phyloP scores from a whole-genome alignment of 2,329 filamentous ascomycete species.

The Trichophyton equinum region DNA sequence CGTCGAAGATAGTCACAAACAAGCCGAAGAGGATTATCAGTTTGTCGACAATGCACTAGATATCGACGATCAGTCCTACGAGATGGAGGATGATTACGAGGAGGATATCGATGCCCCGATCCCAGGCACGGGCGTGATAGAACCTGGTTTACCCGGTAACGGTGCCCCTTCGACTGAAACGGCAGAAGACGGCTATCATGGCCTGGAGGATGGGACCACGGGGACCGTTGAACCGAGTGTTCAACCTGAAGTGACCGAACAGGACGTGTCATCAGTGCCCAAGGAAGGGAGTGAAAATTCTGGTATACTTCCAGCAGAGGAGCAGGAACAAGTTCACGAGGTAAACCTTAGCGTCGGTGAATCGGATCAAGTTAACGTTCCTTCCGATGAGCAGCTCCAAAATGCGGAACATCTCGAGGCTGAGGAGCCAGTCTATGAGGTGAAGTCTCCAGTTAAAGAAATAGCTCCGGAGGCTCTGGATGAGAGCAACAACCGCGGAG shows the following conservation, averaged over 20 bases:
- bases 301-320: background rate
- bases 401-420: background rate
- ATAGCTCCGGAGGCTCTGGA: background rate
- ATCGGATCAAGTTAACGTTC: background rate
- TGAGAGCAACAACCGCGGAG: background rate
- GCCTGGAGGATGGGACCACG: background rate
- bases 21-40: slow-evolving; percentile 18
- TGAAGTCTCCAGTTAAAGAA: background rate
- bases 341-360: background rate
- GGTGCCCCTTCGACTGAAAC: background rate
- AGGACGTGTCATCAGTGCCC: background rate
- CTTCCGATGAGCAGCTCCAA: background rate
- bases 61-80: slow-evolving; percentile 10
- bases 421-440: background rate
- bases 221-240: background rate
- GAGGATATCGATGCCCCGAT: slow-evolving; percentile 24
- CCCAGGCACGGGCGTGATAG: slow-evolving; percentile 7
- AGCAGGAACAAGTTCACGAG: background rate
- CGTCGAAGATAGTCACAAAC: background rate
- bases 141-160: background rate
- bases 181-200: background rate
- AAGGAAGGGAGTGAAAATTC: background rate
- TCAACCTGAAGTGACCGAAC: background rate
- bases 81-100: slow-evolving; percentile 31
- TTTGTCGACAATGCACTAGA: slow-evolving; percentile 1